A percentile compares a stretch with the other conserved stretches of the same genome.
These are phyloP conservation scores for Zygosaccharomyces gambellarensis DNA, from an alignment of 805 yeast genomes.

Conservation along the genomic window DNA sequence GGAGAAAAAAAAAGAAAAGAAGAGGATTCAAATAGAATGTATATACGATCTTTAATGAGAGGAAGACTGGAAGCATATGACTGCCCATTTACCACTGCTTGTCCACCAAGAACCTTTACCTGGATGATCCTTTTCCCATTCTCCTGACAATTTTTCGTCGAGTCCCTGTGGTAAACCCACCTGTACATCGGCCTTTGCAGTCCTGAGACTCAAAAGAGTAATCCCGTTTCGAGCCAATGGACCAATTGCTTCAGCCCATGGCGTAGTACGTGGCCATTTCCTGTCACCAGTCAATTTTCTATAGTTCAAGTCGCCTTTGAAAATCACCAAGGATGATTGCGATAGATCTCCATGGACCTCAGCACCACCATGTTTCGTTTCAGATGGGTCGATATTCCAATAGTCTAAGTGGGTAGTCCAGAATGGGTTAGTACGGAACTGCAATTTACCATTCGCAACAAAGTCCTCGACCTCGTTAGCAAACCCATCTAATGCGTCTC, in stretches of 20 bases:
- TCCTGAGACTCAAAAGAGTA: slow-evolving; percentile 71
- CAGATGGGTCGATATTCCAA: slow-evolving; percentile 58
- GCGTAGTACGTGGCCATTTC: slow-evolving; percentile 77
- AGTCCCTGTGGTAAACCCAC: slow-evolving; percentile 76
- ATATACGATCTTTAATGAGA: slow-evolving; percentile 2
- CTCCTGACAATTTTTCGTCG: slow-evolving; percentile 58
- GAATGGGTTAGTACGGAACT: slow-evolving; percentile 58
- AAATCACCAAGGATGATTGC: slow-evolving; percentile 65
- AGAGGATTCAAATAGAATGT: background rate
- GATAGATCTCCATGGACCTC: slow-evolving; percentile 56
- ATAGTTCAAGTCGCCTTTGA: slow-evolving; percentile 95
- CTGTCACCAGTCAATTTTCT: slow-evolving; percentile 91
- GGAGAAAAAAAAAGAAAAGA: too few species aligned
- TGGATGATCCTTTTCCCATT: slow-evolving; percentile 57
- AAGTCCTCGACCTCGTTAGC: slow-evolving; percentile 44
- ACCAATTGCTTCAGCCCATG: slow-evolving; percentile 67
- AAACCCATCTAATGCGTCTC: slow-evolving; percentile 45
- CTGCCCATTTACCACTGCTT: slow-evolving; percentile 91
- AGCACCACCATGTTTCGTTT: slow-evolving; percentile 48
- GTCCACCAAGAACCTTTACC: slow-evolving; percentile 76
- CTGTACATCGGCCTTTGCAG: slow-evolving; percentile 93
- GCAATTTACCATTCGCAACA: slow-evolving; percentile 43
- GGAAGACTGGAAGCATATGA: slow-evolving; percentile 49
- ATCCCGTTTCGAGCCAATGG: slow-evolving; percentile 59
- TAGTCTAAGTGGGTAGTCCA: slow-evolving; percentile 83